Percentiles rank a stretch among this genome's conserved stretches.
phyloP scores from a whole-genome alignment of 148 eudicot genomes.

The Bassia scoparia region DNA sequence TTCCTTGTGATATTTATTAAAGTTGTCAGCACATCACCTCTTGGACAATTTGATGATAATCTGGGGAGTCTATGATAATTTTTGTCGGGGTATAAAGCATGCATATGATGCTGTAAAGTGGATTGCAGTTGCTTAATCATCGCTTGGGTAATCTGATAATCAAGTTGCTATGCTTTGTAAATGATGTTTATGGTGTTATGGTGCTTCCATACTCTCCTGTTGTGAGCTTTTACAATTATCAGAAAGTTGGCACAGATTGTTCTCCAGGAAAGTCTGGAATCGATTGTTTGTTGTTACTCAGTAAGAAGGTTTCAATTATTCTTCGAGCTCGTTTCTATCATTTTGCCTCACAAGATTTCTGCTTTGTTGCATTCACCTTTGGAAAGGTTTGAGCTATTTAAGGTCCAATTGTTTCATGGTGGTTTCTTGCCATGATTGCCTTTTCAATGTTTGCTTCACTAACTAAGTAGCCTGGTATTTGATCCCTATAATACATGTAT shows the following conservation, averaged over 20 bases:
- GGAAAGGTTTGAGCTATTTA: conserved; percentile 9
- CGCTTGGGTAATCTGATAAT: conserved; percentile 7
- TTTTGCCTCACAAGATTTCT: neutral
- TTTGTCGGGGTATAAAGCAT: conserved; percentile 4
- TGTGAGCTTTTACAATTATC: neutral
- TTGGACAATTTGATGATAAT: conserved; percentile 1
- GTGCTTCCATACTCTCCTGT: neutral
- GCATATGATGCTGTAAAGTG: conserved; percentile 10
- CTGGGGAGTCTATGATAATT: neutral
- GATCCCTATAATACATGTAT: neutral
- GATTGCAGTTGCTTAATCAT: conserved; percentile 9
- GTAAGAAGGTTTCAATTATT: conserved; percentile 1
- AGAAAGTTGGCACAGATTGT: neutral
- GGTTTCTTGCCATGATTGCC: conserved; percentile 18
- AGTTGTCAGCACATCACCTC: neutral
- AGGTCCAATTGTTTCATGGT: neutral
- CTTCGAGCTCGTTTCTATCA: neutral
- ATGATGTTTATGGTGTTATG: neutral
- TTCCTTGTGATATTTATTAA: conserved; percentile 1
- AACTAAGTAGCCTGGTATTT: conserved; percentile 10
- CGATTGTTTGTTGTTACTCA: neutral
- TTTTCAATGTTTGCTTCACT: conserved; percentile 7
- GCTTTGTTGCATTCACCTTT: neutral
- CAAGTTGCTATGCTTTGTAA: neutral
- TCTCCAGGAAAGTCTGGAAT: too few species aligned